Conservation (phyloP, 768 basidiomycete genomes). For the Scleroderma bovista region DNA sequence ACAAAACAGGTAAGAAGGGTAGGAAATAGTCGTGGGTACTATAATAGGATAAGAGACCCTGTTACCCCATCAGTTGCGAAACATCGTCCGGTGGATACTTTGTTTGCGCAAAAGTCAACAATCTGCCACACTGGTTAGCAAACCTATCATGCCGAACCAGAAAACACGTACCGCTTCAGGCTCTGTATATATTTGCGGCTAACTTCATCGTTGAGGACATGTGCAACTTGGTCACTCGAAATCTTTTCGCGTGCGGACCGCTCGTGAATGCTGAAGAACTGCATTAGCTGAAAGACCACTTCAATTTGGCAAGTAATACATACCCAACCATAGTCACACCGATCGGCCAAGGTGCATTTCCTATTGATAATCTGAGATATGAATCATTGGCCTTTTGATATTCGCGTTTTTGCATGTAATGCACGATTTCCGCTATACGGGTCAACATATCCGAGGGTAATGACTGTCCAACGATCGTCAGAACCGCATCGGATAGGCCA, state of each 20-base stretch:
- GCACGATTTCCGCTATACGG: conserved; percentile 89
- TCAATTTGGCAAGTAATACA: conserved; percentile 18
- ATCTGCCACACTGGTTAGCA: conserved; percentile 37
- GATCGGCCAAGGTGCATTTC: conserved; percentile 99
- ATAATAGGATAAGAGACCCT: not conserved
- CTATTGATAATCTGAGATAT: conserved; percentile 94
- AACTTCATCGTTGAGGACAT: conserved; percentile 98
- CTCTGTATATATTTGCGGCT: conserved; percentile 99
- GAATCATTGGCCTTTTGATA: conserved; percentile 97
- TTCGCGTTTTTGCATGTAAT: conserved; percentile 93
- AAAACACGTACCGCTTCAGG: conserved; percentile 71
- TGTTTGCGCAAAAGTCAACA: conserved; percentile 93
- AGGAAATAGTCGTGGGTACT: conserved; percentile 15
- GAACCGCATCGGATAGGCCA: not conserved
- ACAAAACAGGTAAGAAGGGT: conserved; percentile 31
- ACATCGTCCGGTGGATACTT: conserved; percentile 93
- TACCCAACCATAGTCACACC: conserved; percentile 99
- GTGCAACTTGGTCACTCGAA: conserved; percentile 93
- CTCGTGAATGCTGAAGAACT: conserved; percentile 76
- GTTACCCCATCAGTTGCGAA: conserved; percentile 85
- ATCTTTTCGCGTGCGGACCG: conserved; percentile 98
- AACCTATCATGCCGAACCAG: not conserved
- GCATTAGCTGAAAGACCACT: not conserved
- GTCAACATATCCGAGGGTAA: conserved; percentile 80
- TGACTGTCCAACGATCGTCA: conserved; percentile 40